Base-by-base conservation (phyloP, 108 stramenopile genomes). In the Fragilaria radians region DNA sequence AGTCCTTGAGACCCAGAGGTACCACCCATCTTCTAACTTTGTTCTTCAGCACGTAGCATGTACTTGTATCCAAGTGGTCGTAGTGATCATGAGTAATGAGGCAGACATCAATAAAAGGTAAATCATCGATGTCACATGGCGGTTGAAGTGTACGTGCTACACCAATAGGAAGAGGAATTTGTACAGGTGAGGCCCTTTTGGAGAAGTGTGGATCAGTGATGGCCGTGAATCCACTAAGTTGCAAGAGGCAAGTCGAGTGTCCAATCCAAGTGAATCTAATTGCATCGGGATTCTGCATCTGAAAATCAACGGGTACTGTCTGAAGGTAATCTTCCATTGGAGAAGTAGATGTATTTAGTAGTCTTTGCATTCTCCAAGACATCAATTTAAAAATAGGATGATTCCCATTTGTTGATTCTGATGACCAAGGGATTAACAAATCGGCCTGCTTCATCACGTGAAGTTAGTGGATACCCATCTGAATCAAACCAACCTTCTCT, bases 71-170 rank as follows among this genome's bases (percentile, higher is more conserved):
- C 54, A 93, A 66, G 57, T 93, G 91, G 66, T 93, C 91, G 59
- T 80, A 86, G 56, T 93, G 91, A 71, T 93, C 91, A 62, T 93
- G 91, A 28, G 78, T 78, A n/a, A 93, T 88, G 52, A 86, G 62
- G 52, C 85, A 86, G 33, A 78, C 65, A 74, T 93, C 91, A 49
- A 82, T 65, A 27, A 64, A 54, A 1, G 48, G 66, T 46, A 88
- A 60, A 7, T 91, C 84, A 22, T 62, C 57, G 22, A 85, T 72
- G 21, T 67, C 34, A 29, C 73, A 72, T 23, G 86, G 64, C 24
- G 90, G 86, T 1, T 76, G 74, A 28, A 71, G 53, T 59, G 71
- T 70, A 36, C 90, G 54, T 9, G 58, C 57, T 31, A 85, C 66
- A 28, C 82, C 82, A 55, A 83, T 55, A 11, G 63, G 74, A 2